Evolutionary conservation across 2,329 filamentous ascomycete species (phyloP), one percentile per base, ranked within the genome.

Genomic region (Alternaria ventricosa): DNA sequence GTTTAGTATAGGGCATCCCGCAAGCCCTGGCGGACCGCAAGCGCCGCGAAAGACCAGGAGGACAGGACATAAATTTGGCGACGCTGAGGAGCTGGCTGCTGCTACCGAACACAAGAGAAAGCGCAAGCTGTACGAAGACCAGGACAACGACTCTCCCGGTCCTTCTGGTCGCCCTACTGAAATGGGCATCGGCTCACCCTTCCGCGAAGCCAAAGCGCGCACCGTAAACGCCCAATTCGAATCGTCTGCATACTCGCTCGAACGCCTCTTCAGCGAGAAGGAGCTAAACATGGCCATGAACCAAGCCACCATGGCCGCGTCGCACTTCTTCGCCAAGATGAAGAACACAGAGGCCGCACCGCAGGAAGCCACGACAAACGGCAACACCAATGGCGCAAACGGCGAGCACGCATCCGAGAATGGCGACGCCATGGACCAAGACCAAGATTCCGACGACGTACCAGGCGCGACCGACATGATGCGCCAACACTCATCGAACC

Each of bases 231-330:
- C 85, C 49, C 87, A 90, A 67, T 86, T 87, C 69, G 84, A 87
- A 65, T 85, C 87, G 8, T 82, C 87, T 2, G 82, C 85, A 5
- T 89, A 89, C 78, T 88, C 87, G 8, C 84, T 90, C 60, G 85
- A 89, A 60, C 84, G 85, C n/a, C 82, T 90, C 15, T 90, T 90
- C 74, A 90, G 87, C 4, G 88, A 90, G 65, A 90, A 90, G 79
- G 88, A 90, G 76, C 84, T 90, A 57, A 85, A 85, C 55, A 82
- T 87, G 75, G 86, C 88, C 59, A 88, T 87, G 64, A 88, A 89
- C 69, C 84, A 85, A 49, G 88, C 88, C 4, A 86, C 88, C 55
- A 82, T 86, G 28, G 88, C 87, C 6, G 86, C 89, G 1, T 83
- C 86, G 43, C 78, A 84, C 64, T 84, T 85, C 78, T 89, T 90